phyloP scores from a whole-genome alignment of 306 rosid species.

The Pueraria montana region DNA sequence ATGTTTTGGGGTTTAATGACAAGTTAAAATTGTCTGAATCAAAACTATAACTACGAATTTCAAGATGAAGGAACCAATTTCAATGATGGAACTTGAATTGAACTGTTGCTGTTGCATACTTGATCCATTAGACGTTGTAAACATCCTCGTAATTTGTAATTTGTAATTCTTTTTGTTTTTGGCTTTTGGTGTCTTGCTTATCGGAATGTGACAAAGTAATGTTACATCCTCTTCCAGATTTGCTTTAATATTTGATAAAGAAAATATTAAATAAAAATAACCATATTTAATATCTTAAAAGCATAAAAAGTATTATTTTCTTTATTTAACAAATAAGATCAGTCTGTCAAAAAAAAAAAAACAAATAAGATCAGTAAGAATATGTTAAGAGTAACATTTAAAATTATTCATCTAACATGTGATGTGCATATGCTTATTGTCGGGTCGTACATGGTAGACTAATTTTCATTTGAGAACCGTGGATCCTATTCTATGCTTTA shows the following conservation, averaged over 20 bases:
- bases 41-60: background rate
- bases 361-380: background rate
- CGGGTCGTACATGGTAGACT: constrained; percentile 14
- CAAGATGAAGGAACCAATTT: background rate
- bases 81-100: background rate
- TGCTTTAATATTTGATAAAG: background rate
- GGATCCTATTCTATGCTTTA: constrained; percentile 21
- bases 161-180: background rate
- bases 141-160: background rate
- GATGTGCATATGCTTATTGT: constrained; percentile 41
- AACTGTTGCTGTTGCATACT: background rate
- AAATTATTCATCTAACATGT: background rate
- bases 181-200: background rate
- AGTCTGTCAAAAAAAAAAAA: no score
- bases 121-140: constrained; percentile 24
- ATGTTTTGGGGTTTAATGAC: background rate
- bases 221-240: background rate
- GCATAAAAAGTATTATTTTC: background rate
- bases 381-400: background rate
- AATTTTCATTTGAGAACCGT: background rate
- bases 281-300: background rate
- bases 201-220: background rate
- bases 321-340: background rate
- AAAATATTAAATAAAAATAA: background rate
- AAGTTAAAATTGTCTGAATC: background rate